Percentiles rank a stretch among this genome's conserved stretches.
These are phyloP conservation scores for Calocybe gambosa DNA, from an alignment of 1,284 basidiomycete species.

Conservation along the genomic window DNA sequence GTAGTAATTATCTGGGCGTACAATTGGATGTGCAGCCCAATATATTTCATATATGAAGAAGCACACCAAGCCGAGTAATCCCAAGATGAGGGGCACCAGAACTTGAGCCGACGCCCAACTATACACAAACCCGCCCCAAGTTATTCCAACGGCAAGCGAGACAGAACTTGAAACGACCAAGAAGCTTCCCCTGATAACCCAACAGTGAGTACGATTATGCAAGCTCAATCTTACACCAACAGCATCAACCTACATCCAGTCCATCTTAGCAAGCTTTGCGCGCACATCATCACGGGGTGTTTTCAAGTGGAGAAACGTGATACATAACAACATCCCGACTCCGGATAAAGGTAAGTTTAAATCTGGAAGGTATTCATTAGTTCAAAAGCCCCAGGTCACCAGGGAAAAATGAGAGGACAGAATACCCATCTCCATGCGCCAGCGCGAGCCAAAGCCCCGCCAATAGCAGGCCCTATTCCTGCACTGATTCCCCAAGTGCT, in stretches of 20 bases:
- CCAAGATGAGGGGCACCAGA: conserved; percentile 15
- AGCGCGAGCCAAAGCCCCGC: background rate
- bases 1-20: background rate
- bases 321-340: background rate
- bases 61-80: conserved; percentile 8
- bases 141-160: conserved; percentile 13
- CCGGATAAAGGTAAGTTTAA: conserved; percentile 5
- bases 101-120: conserved; percentile 16
- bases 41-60: conserved; percentile 15
- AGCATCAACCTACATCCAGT: conserved; percentile 1
- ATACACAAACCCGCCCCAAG: conserved; percentile 18
- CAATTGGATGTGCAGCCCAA: background rate
- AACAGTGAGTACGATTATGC: too few relatives aligned
- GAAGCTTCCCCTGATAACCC: conserved; percentile 5
- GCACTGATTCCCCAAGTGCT: background rate
- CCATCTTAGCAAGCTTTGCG: conserved; percentile 2
- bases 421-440: conserved; percentile 8
- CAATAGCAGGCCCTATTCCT: conserved; percentile 1
- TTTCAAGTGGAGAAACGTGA: conserved; percentile 4
- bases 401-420: conserved; percentile 2
- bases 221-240: too few relatives aligned
- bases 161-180: conserved; percentile 10
- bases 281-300: background rate
- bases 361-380: background rate
- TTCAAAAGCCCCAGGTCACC: background rate